These are phyloP conservation scores for Papiliotrema flavescens DNA, from an alignment of 1,284 basidiomycete species.

Conservation along the genomic window DNA sequence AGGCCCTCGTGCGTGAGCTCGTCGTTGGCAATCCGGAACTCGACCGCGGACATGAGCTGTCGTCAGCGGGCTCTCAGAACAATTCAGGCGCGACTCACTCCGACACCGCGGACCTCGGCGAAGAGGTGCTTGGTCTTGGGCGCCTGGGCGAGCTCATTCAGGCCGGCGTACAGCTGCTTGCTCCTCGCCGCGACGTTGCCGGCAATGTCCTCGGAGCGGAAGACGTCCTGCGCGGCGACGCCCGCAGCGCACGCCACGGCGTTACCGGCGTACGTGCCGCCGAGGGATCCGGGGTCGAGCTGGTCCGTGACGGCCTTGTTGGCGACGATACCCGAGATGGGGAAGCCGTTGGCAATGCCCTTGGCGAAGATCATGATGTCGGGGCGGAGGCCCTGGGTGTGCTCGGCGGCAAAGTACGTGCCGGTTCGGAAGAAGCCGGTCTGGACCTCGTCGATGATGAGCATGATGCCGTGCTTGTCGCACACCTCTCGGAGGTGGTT, in stretches of 20 bases:
- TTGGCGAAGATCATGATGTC: constrained; percentile 90
- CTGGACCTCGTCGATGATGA: constrained; percentile 83
- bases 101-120: constrained; percentile 50
- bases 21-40: constrained; percentile 31
- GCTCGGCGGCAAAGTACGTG: constrained; percentile 73
- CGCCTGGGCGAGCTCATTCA: constrained; percentile 50
- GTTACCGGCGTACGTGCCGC: constrained; percentile 87
- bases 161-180: constrained; percentile 62
- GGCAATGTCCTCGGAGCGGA: constrained; percentile 71
- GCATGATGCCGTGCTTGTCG: constrained; percentile 76
- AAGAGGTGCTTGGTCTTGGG: constrained; percentile 53
- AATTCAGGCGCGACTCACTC: constrained; percentile 15
- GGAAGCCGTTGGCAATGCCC: constrained; percentile 63
- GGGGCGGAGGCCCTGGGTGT: constrained; percentile 66
- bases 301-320: constrained; percentile 77
- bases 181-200: constrained; percentile 75
- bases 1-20: constrained; percentile 26
- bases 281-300: constrained; percentile 76
- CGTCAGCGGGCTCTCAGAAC: neutral
- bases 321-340: constrained; percentile 79
- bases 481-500: constrained; percentile 76
- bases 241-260: constrained; percentile 85
- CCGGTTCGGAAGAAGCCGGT: constrained; percentile 86
- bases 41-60: constrained; percentile 47
- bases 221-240: constrained; percentile 70